Evolutionary conservation across 768 basidiomycete genomes (phyloP), one percentile per base, ranked within the genome.

Genomic region (Cystobasidium ongulense): DNA sequence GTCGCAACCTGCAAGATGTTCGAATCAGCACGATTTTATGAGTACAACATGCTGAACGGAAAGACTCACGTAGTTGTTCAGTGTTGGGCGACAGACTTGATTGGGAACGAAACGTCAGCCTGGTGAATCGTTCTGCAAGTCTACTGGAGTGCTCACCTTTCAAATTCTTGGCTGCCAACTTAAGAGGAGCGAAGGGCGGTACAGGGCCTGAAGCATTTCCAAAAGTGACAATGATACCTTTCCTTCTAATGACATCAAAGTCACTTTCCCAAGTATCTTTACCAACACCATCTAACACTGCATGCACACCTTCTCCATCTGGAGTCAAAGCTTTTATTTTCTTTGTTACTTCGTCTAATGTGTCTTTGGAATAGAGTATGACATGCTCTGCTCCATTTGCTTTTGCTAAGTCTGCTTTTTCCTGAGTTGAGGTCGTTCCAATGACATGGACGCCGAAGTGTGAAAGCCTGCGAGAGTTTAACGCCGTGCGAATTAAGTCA

Each of bases 281-380:
- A 0, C 95, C 95, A n/a, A 99, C 92, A 33, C 95, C 95, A 78
- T 99, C 95, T 78, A 89, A 95, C 27, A 92, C 86, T 18, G 87
- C 94, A 75, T 95, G 86, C 76, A 74, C 90, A 18, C 91, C 90
- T 76, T 87, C 84, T 7, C 90, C 90, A 50, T 86, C 86, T 0
- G 91, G 73, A 18, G 77, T 78, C 38, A 79, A 43, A 23, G 61
- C 41, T 75, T 89, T 77, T n/a, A 79, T 52, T 54, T 77, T 50
- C 67, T 88, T 80, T 18, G 90, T 90, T 54, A 87, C 85, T 76
- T 88, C 79, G 13, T 90, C 88, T 0, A 88, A 88, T 74, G 91
- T 85, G 57, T 85, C 83, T 15, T 79, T 78, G 13, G 85, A 86
- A 81, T 92, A 92, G 46, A 93, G 80, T 74, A 97, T 88, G 62